These are phyloP conservation scores for Penicillium brevicompactum DNA, from an alignment of 2,329 filamentous ascomycete species.

Conservation along the genomic window DNA sequence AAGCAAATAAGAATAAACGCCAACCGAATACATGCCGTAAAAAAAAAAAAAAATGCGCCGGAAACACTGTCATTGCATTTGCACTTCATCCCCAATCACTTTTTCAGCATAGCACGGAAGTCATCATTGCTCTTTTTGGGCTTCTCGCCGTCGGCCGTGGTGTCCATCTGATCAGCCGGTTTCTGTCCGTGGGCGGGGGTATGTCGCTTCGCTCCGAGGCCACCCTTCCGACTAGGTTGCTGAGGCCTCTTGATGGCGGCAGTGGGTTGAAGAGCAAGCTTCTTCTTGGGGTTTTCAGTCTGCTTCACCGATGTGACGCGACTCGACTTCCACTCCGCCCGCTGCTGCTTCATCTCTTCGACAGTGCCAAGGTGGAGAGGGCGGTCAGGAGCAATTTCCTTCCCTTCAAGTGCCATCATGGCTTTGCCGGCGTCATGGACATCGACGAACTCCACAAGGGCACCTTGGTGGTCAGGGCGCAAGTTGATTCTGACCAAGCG, in stretches of 20 bases:
- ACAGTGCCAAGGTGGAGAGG: constrained; percentile 54
- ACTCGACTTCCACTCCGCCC: constrained; percentile 44
- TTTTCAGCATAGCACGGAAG: constrained; percentile 57
- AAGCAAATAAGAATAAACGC: constrained; percentile 23
- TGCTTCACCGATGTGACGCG: constrained; percentile 34
- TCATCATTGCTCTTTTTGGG: constrained; percentile 59
- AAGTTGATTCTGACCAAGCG: constrained; percentile 74
- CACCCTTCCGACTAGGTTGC: constrained; percentile 48
- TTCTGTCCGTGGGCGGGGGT: constrained; percentile 19
- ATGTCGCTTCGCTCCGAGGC: constrained; percentile 53
- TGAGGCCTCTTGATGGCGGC: constrained; percentile 48
- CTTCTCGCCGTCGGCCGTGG: constrained; percentile 32
- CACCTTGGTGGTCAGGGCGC: constrained; percentile 79
- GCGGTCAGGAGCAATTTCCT: constrained; percentile 48
- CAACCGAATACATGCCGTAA: constrained; percentile 29
- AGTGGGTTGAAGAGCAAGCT: constrained; percentile 29
- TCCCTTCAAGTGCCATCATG: constrained; percentile 48
- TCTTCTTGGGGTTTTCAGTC: constrained; percentile 39
- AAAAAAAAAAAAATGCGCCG: constrained; percentile 21
- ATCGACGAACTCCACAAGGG: constrained; percentile 79
- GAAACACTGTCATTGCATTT: constrained; percentile 22
- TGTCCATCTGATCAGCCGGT: constrained; percentile 25
- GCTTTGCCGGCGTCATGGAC: constrained; percentile 68
- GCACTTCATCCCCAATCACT: constrained; percentile 30
- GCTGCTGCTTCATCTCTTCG: constrained; percentile 51